phyloP scores from a whole-genome alignment of 2,329 filamentous ascomycete species.

The Ophiostoma angusticollis region DNA sequence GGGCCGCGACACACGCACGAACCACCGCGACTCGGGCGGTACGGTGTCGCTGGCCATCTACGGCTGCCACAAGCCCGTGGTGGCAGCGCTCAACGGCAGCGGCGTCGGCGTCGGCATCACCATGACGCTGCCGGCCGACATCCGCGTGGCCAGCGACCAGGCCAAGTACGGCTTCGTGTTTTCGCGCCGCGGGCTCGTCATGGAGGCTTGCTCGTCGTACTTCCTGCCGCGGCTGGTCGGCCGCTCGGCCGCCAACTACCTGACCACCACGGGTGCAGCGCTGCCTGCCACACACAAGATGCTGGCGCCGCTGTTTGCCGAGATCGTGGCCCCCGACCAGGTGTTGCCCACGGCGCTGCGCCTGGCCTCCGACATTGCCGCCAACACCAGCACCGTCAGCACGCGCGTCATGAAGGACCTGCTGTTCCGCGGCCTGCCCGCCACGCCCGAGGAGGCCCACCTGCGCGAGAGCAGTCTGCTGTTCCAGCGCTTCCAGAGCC shows the following conservation, averaged over 20 bases:
- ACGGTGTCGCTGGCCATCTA: conserved; percentile 41
- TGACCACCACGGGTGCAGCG: conserved; percentile 53
- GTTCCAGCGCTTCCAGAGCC: conserved; percentile 42
- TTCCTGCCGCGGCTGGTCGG: conserved; percentile 62
- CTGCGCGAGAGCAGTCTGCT: conserved; percentile 55
- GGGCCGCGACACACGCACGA: conserved; percentile 14
- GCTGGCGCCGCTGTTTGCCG: conserved; percentile 51
- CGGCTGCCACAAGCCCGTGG: conserved; percentile 43
- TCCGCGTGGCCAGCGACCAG: conserved; percentile 38
- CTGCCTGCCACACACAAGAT: conserved; percentile 39
- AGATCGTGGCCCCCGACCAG: conserved; percentile 45
- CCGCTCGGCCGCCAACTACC: conserved; percentile 46
- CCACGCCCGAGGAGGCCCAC: conserved; percentile 55
- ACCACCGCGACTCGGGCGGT: conserved; percentile 39
- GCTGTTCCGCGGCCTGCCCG: conserved; percentile 48
- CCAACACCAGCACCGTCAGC: conserved; percentile 52
- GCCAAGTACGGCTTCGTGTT: conserved; percentile 68
- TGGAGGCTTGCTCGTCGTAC: conserved; percentile 60
- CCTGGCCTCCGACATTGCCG: conserved; percentile 52
- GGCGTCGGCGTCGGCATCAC: conserved; percentile 50
- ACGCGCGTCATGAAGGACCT: conserved; percentile 58
- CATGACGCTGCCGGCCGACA: conserved; percentile 43
- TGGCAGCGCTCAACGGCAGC: conserved; percentile 45
- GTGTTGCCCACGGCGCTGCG: conserved; percentile 50
- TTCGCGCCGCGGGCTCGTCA: conserved; percentile 52